Base-by-base conservation (phyloP, 129 eudicot species). In the Lactuca sativa region DNA sequence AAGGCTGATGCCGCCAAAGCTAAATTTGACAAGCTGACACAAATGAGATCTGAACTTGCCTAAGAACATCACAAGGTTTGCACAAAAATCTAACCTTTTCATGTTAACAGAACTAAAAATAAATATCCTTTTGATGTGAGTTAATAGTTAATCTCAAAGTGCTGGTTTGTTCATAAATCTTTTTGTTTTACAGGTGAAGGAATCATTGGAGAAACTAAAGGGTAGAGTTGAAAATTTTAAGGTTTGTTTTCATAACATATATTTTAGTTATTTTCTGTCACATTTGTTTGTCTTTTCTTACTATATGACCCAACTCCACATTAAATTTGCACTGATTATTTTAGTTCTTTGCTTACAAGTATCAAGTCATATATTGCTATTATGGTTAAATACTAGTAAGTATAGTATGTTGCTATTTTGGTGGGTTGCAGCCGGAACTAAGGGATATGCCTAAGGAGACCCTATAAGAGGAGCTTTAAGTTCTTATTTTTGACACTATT, bases 401-500 rank as follows among this genome's bases (percentile, higher is more conserved):
- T 21, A 21, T 21, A 21, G 1, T 43, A 3, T 25, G 60, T 9
- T 66, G 33, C 16, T 75, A 60, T 54, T n/a, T 72, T 56, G 65
- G 48, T 82, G 77, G 25, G 76, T 36, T 81, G 69, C 82, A 92
- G 91, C 79, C 81, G 7, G 90, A 88, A 64, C 86, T 84, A 30
- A 67, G 72, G 51, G 79, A 70, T 18, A 81, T 88, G 90, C 76
- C 81, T 41, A 70, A 3, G 11, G 72, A 66, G 75, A 67, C 78
- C 12, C 74, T 92, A 63, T 82, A 88, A 77, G 96, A 84, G 74
- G 95, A 92, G 76, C 74, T 82, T 38, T 88, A 81, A 81, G 95
- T 82, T 61, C 82, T 86, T 64, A n/a, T 56, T 62, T 60, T 82
- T 91, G 69, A 60, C 74, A 77, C 66, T 71, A 38, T 88, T 47